Conservation (phyloP, 2,329 filamentous ascomycete genomes). For the Colletotrichum sp. region DNA sequence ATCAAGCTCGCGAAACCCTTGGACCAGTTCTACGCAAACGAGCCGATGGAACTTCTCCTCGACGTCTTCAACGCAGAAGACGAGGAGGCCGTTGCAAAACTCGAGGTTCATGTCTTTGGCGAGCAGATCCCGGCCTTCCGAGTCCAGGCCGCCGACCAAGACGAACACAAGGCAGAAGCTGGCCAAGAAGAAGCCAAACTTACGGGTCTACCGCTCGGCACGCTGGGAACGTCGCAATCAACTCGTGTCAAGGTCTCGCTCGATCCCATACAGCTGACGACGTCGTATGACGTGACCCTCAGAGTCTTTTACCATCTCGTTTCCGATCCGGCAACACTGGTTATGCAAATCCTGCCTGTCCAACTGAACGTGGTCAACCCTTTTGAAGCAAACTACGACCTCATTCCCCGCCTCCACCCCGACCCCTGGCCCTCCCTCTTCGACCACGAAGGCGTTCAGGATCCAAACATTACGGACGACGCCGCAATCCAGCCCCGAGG, state of each 20-base stretch:
- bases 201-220: constrained; percentile 46
- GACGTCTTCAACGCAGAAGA: constrained; percentile 84
- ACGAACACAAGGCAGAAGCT: constrained; percentile 33
- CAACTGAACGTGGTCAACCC: constrained; percentile 78
- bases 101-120: constrained; percentile 73
- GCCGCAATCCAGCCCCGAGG: constrained; percentile 51
- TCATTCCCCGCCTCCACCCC: constrained; percentile 78
- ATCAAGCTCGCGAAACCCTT: constrained; percentile 67
- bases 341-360: constrained; percentile 74
- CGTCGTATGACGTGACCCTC: constrained; percentile 71
- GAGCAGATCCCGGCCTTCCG: constrained; percentile 53
- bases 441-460: constrained; percentile 56
- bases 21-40: constrained; percentile 85
- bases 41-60: constrained; percentile 71
- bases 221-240: constrained; percentile 51
- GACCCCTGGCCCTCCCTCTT: constrained; percentile 91
- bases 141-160: constrained; percentile 40
- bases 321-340: constrained; percentile 80
- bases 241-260: constrained; percentile 52
- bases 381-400: constrained; percentile 91
- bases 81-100: constrained; percentile 72
- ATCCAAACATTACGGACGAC: constrained; percentile 35
- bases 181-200: constrained; percentile 48
- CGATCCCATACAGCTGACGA: constrained; percentile 54
- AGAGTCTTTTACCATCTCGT: constrained; percentile 79